Conservation (phyloP, 495 filamentous ascomycete species). For the Aspergillus wentii region DNA sequence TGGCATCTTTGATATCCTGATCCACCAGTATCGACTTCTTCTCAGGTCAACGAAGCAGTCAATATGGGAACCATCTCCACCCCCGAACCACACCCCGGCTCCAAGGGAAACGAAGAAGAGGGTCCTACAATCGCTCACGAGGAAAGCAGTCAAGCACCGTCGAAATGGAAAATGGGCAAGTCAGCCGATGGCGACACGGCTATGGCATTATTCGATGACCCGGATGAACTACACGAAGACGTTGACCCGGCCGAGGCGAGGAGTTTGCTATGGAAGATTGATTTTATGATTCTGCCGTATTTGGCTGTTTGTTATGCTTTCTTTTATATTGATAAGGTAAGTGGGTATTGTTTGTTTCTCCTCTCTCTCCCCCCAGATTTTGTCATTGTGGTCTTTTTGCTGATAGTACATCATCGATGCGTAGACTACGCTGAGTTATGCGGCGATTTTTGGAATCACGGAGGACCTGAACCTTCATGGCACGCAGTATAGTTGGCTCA, state of each 20-base stretch:
- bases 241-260: conserved; percentile 45
- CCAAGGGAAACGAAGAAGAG: conserved; percentile 19
- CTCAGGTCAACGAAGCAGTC: conserved; percentile 1
- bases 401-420: conserved; percentile 36
- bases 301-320: conserved; percentile 56
- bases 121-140: conserved; percentile 18
- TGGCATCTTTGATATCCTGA: not conserved
- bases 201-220: conserved; percentile 38
- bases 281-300: conserved; percentile 45
- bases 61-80: conserved; percentile 11
- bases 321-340: conserved; percentile 54
- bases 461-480: conserved; percentile 42
- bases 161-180: conserved; percentile 24
- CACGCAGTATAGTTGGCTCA: conserved; percentile 46
- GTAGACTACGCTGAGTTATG: conserved; percentile 53
- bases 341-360: conserved; percentile 8
- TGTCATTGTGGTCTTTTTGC: conserved; percentile 21
- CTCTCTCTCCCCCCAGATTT: conserved; percentile 10
- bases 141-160: conserved; percentile 17
- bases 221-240: conserved; percentile 38
- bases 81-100: conserved; percentile 11
- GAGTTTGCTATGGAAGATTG: conserved; percentile 50
- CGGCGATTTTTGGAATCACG: conserved; percentile 54
- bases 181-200: conserved; percentile 38
- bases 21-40: not conserved